Base-by-base conservation (phyloP, 1,139 yeast genomes). In the Geotrichum histeridarum region DNA sequence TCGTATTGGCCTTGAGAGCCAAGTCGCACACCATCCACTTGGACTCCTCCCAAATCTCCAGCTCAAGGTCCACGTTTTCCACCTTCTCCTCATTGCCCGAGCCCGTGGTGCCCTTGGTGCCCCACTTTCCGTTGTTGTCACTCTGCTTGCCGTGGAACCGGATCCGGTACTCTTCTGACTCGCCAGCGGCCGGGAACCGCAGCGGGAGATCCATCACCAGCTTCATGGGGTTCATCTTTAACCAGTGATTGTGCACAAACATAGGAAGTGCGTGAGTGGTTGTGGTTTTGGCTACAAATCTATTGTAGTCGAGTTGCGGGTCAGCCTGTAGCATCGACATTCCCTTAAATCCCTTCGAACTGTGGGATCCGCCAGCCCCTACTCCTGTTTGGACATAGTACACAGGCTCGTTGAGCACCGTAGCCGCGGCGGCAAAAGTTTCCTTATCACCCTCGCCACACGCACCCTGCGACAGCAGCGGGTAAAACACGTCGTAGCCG, bases 381-480 rank as follows among this genome's bases (percentile, higher is more conserved):
- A 80, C 67, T 59, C 79, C 80, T 58, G 72, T 76, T 48, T 80
- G 78, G n/a, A 86, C 89, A 67, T 85, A 91, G 64, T 87, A 86
- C 60, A 74, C 84, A 1, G 80, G 74, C 50, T 81, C 78, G 8
- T 73, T 71, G 54, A 84, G 70, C 1, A 85, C 87, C 46, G 78
- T 78, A 0, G 94, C 84, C 0, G 93, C 91, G 0, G 95, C 91
- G 53, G 86, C 73, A 64, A 86, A 89, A 0, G 96, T 87, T 66
- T 89, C 96, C 67, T 88, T 89, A 68, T 89, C 96, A 58, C 96
- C 96, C 71, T 87, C 95, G 44, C 96, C 96, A 55, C 83, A 86
- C 0, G 87, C 81, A 12, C 91, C 91, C 70, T 88, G 95, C 0
- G 93, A 83, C 54, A 89, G 79, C 48, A 89, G 76, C n/a, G 94